A percentile compares a stretch with the other conserved stretches of the same genome.
Evolutionary conservation across 2,329 filamentous ascomycete genomes (phyloP).

Genomic region (Fusarium cicatricum): DNA sequence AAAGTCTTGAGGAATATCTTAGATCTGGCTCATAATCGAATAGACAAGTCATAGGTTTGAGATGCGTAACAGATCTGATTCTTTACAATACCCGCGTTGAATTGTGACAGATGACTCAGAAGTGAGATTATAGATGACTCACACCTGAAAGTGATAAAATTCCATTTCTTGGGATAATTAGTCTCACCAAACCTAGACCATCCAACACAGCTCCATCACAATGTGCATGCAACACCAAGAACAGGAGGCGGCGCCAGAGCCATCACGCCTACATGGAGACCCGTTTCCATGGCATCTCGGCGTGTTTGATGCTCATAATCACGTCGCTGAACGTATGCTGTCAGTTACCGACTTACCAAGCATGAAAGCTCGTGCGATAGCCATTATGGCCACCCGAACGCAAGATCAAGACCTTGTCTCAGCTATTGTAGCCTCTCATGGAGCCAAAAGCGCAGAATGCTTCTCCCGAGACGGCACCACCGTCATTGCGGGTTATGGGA

Average conservation of each 20-base stretch:
- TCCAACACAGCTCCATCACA: neutral
- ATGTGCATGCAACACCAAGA: conserved; percentile 24
- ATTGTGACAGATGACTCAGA: no score
- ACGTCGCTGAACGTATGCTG: conserved; percentile 26
- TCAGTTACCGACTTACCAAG: conserved; percentile 4
- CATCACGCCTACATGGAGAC: conserved; percentile 1
- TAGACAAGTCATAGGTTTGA: no score
- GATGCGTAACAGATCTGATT: no score
- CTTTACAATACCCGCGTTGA: no score
- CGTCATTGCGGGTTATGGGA: conserved; percentile 32
- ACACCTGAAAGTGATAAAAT: no score
- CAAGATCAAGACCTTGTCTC: conserved; percentile 33
- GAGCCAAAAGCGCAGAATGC: neutral
- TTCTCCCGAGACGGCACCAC: conserved; percentile 12
- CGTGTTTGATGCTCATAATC: conserved; percentile 47
- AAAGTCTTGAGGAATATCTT: no score
- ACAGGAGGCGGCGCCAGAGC: neutral
- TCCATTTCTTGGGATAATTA: no score
- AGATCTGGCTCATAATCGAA: no score
- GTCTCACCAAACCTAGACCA: no score
- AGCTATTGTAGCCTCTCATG: conserved; percentile 11
- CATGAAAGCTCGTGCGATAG: conserved; percentile 25
- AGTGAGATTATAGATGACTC: no score
- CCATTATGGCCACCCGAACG: conserved; percentile 38
- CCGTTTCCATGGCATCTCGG: conserved; percentile 37